Conservation (phyloP, 1,284 basidiomycete species). For the Boletus semigastroideus region DNA sequence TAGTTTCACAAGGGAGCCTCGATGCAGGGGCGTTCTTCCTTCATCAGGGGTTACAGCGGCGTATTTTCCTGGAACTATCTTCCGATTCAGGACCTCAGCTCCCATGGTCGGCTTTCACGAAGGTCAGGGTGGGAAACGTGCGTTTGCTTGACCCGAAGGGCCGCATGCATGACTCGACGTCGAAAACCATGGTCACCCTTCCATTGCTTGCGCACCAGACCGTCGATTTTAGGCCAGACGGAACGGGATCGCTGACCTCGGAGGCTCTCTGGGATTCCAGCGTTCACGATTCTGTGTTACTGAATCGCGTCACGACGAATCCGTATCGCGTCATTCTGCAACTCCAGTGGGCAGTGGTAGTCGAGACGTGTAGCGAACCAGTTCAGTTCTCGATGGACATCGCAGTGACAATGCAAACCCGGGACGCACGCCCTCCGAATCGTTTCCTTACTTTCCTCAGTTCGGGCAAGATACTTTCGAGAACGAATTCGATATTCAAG, state of each 20-base stretch:
- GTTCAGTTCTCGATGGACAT: constrained; percentile 87
- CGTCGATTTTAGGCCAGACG: constrained; percentile 78
- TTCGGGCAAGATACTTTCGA: constrained; percentile 69
- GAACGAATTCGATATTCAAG: constrained; percentile 79
- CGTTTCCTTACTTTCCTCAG: constrained; percentile 75
- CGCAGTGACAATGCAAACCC: constrained; percentile 80
- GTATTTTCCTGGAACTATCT: constrained; percentile 72
- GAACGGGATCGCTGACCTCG: constrained; percentile 69
- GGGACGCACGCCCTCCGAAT: constrained; percentile 85
- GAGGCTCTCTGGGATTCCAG: constrained; percentile 92
- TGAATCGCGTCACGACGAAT: constrained; percentile 81
- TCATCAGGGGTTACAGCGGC: constrained; percentile 91
- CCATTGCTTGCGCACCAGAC: constrained; percentile 72
- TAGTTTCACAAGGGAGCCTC: constrained; percentile 72
- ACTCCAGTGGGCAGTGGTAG: constrained; percentile 74
- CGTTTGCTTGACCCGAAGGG: constrained; percentile 86
- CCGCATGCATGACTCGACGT: constrained; percentile 71
- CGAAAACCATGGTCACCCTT: constrained; percentile 66
- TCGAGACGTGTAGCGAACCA: constrained; percentile 83
- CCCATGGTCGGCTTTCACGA: constrained; percentile 80
- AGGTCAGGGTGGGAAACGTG: constrained; percentile 79
- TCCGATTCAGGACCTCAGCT: constrained; percentile 90
- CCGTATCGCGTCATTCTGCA: constrained; percentile 82
- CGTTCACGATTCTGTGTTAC: constrained; percentile 81
- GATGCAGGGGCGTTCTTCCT: constrained; percentile 88